Conservation (phyloP, 108 stramenopile species). For the Skeletonema grethae region DNA sequence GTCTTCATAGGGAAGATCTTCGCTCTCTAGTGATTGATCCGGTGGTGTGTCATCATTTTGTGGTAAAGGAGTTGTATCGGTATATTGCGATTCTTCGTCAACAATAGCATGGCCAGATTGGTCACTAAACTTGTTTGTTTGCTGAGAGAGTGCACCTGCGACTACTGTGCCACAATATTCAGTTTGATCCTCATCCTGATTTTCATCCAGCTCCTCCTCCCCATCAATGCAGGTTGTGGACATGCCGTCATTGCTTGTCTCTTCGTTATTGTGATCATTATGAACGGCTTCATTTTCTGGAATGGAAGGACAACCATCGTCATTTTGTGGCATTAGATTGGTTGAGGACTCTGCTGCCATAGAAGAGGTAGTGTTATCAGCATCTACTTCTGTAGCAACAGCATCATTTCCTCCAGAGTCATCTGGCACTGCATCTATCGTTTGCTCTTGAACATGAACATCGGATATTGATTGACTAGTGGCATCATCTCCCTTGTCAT, state of each 20-base stretch:
- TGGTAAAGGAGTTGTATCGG: neutral
- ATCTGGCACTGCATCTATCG: neutral
- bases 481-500: neutral
- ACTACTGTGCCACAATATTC: neutral
- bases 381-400: neutral
- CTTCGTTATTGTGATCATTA: neutral
- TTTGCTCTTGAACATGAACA: neutral
- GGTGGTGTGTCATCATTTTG: neutral
- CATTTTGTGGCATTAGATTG: neutral
- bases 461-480: neutral
- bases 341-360: neutral
- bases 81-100: neutral
- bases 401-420: neutral
- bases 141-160: neutral
- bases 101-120: neutral
- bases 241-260: neutral
- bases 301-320: neutral
- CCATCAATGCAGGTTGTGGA: slow-evolving; percentile 3
- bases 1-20: neutral
- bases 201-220: neutral
- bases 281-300: neutral
- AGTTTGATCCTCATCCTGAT: neutral
- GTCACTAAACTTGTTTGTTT: neutral
- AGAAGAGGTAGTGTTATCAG: neutral
- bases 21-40: neutral